Evolutionary conservation across 2,329 filamentous ascomycete species (phyloP), one percentile per base, ranked within the genome.

Genomic region (Colletotrichum costaricense): DNA sequence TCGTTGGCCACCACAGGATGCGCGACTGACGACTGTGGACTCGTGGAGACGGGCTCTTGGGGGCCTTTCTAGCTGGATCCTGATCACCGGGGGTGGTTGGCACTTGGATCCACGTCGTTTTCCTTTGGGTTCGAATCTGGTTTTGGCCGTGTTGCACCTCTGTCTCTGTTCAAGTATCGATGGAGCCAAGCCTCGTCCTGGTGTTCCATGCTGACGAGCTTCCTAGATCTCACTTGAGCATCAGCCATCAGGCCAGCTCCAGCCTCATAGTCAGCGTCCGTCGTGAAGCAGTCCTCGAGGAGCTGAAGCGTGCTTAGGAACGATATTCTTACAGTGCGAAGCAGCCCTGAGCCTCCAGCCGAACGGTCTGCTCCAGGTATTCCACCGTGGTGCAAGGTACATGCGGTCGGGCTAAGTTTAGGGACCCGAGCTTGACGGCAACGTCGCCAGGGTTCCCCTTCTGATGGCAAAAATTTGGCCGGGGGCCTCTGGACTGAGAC

Each of bases 381-480:
- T 56, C 22, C 42, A 16, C n/a, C 7, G 14, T 52, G 56, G 56
- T 57, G 68, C 67, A 46, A 69, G 68, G 63, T 24, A 67, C 65
- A 22, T 58, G 33, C 12, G 22, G 42, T n/a, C 49, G n/a, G 28
- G 64, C 65, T 72, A 52, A 63, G 54, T 68, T 56, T 72, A 56
- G 57, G 26, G 64, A 58, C 35, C 24, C 58, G 28, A 57, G n/a
- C 30, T 63, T 54, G 49, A 42, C 69, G 42, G 63, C 55, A 49
- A 46, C 26, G 59, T 59, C 19, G 65, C 69, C 59, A 59, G 69
- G 65, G 65, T 72, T 66, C 59, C 59, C 65, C 69, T 72, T 72
- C 54, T 59, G 14, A 22, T 16, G 14, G 16, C 46, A 24, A 63
- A 72, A 56, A 28, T 28, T 63, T 66, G 19, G 22, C 57, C 52